phyloP scores from a whole-genome alignment of 2,329 filamentous ascomycete genomes.

The Apiospora marii region DNA sequence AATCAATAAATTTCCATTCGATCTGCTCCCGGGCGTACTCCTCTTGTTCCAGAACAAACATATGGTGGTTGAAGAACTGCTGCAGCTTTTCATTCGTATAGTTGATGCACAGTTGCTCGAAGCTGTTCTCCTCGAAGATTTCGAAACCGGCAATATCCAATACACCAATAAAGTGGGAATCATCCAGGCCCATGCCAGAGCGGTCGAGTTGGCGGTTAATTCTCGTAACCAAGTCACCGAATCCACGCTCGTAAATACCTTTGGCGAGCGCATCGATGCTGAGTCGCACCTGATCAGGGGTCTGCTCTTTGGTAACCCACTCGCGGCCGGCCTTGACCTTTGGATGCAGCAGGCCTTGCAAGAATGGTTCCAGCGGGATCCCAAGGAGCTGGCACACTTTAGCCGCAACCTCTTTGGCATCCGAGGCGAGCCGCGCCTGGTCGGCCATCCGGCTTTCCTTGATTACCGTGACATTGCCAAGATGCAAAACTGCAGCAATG shows the following conservation, averaged over 20 bases:
- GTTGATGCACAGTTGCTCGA: slow-evolving; percentile 99
- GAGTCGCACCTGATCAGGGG: slow-evolving; percentile 92
- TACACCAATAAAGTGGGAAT: slow-evolving; percentile 95
- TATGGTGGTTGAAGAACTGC: slow-evolving; percentile 99
- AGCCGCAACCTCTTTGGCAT: slow-evolving; percentile 77
- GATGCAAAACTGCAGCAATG: slow-evolving; percentile 88
- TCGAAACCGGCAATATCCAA: slow-evolving; percentile 99
- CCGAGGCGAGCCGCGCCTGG: slow-evolving; percentile 82
- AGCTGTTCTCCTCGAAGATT: slow-evolving; percentile 98
- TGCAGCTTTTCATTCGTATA: slow-evolving; percentile 99
- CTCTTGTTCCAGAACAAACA: slow-evolving; percentile 99
- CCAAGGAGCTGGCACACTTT: slow-evolving; percentile 86
- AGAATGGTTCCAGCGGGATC: slow-evolving; percentile 83
- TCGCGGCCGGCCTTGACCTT: slow-evolving; percentile 94
- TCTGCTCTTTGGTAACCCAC: slow-evolving; percentile 99
- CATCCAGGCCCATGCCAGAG: slow-evolving; percentile 82
- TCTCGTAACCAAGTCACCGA: slow-evolving; percentile 88
- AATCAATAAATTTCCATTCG: slow-evolving; percentile 99
- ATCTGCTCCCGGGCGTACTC: slow-evolving; percentile 98
- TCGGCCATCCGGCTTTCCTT: slow-evolving; percentile 92
- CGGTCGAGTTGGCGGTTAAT: slow-evolving; percentile 94
- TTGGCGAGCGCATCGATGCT: slow-evolving; percentile 92
- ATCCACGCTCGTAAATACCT: slow-evolving; percentile 96
- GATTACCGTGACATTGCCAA: slow-evolving; percentile 89
- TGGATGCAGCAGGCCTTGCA: slow-evolving; percentile 88